Conservation (phyloP, 441 rosid genomes). For the Eruca vesicaria region DNA sequence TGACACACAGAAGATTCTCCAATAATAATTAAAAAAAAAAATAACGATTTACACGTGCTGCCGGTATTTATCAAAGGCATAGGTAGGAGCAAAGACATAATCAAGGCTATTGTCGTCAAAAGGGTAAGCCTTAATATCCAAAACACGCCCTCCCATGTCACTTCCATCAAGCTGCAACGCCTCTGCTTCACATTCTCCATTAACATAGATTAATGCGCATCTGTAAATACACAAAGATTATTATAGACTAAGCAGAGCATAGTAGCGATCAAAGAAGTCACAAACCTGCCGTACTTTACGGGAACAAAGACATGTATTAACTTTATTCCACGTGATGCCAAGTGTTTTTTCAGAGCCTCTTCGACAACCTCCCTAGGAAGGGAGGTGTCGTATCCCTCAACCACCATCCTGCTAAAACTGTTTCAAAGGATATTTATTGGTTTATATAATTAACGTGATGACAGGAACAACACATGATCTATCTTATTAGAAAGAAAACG, state of each 20-base stretch:
- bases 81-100: neutral
- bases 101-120: neutral
- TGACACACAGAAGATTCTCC: neutral
- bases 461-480: no score
- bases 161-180: neutral
- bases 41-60: no score
- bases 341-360: neutral
- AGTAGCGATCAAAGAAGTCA: neutral
- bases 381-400: neutral
- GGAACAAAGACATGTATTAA: neutral
- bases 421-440: neutral
- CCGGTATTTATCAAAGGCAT: neutral
- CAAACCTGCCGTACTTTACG: neutral
- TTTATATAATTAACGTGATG: no score
- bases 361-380: neutral
- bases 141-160: constrained; percentile 10
- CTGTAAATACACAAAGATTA: neutral
- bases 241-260: no score
- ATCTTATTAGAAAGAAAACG: no score
- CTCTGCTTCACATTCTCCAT: neutral
- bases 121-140: neutral
- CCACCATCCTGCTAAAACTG: neutral
- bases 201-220: neutral
- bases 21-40: no score
- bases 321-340: neutral